Conservation (phyloP, 106 monocot species). For the Chionographis japonica region DNA sequence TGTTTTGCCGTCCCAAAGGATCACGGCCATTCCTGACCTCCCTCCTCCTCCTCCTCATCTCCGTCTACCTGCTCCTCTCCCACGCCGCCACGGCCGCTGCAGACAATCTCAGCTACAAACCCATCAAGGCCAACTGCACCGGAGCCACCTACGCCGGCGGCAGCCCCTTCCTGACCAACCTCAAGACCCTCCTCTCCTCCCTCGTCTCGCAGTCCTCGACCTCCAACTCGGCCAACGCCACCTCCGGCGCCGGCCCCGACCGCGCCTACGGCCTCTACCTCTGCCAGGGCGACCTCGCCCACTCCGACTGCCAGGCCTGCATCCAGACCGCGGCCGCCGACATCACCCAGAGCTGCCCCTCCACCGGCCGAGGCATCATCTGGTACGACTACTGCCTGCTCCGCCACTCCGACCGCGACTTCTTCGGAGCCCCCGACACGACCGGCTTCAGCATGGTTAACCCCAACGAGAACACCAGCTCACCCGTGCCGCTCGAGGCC, state of each 20-base stretch:
- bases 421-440: constrained; percentile 17
- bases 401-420: constrained; percentile 6
- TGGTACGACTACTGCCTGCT: constrained; percentile 3
- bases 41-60: not conserved
- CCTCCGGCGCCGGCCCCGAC: not conserved
- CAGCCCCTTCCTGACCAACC: constrained; percentile 10
- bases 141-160: not conserved
- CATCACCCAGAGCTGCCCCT: constrained; percentile 1
- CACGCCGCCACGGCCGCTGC: not conserved
- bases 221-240: not conserved
- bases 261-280: constrained; percentile 13
- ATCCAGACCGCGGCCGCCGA: constrained; percentile 1
- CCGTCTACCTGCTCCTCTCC: not conserved
- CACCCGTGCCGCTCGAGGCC: not conserved
- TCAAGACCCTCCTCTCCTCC: constrained; percentile 9
- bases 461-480: constrained; percentile 3
- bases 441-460: constrained; percentile 9
- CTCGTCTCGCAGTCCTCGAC: not conserved
- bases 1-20: too few relatives aligned
- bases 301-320: constrained; percentile 1
- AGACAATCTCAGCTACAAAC: not conserved
- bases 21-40: too few relatives aligned
- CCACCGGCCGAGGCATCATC: not conserved
- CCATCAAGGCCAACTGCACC: not conserved
- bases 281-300: constrained; percentile 17